Evolutionary conservation across 805 yeast genomes (phyloP).

Genomic region (Starmerella tilneyi): DNA sequence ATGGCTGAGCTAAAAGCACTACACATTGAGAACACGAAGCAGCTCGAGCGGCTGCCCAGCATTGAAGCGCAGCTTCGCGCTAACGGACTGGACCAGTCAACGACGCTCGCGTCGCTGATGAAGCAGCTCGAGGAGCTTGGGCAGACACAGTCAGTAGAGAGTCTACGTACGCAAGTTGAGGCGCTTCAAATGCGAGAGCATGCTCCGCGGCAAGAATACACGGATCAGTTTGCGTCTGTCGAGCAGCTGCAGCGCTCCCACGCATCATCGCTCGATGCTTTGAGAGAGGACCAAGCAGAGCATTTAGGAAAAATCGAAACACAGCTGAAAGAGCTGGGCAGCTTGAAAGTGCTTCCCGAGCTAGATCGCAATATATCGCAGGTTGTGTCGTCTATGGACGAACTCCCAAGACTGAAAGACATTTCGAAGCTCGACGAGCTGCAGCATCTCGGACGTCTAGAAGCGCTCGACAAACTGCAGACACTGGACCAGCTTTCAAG

Average conservation of each 20-base stretch:
- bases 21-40: not conserved
- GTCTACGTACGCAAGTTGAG: not conserved
- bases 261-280: too few species aligned
- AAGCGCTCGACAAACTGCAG: slow-evolving; percentile 1
- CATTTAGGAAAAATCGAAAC: too few species aligned
- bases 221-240: not conserved
- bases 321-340: too few species aligned
- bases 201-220: not conserved
- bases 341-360: too few species aligned
- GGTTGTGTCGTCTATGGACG: too few species aligned
- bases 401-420: too few species aligned
- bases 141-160: not conserved
- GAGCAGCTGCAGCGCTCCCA: too few species aligned
- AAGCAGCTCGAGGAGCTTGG: not conserved
- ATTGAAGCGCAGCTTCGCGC: not conserved
- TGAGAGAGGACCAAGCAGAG: too few species aligned
- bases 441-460: not conserved
- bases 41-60: not conserved
- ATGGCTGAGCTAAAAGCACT: not conserved
- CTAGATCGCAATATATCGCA: too few species aligned
- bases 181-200: too few species aligned
- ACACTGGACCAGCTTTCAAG: not conserved
- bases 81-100: not conserved
- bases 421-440: not conserved
- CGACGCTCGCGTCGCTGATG: not conserved